phyloP scores from a whole-genome alignment of 2,329 filamentous ascomycete genomes.

The Arthrobotrys musiformis region DNA sequence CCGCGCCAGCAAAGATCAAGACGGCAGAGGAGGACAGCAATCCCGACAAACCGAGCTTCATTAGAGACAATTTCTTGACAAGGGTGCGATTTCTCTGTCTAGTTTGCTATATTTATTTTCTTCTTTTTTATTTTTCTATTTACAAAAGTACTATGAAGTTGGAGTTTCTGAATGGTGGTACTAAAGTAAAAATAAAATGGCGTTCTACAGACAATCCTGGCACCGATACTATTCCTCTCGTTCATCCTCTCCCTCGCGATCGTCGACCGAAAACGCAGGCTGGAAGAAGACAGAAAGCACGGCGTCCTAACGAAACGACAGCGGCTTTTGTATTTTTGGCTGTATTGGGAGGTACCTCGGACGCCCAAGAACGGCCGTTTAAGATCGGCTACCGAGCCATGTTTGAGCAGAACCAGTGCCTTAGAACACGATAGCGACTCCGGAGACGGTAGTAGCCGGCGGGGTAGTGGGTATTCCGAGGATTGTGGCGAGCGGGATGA shows the following conservation, averaged over 20 bases:
- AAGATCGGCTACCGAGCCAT: not conserved
- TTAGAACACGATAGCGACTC: slow-evolving; percentile 10
- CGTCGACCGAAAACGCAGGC: slow-evolving; percentile 44
- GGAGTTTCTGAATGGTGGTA: not conserved
- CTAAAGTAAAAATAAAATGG: not conserved
- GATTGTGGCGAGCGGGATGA: slow-evolving; percentile 2
- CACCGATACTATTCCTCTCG: slow-evolving; percentile 49
- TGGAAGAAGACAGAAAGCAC: slow-evolving; percentile 44
- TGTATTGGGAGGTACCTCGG: slow-evolving; percentile 37
- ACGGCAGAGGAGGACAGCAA: not conserved
- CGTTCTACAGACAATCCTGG: slow-evolving; percentile 43
- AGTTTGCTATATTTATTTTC: not conserved
- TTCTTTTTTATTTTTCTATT: not conserved
- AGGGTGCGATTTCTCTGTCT: slow-evolving; percentile 1
- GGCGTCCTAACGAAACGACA: slow-evolving; percentile 24
- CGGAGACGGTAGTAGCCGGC: slow-evolving; percentile 10
- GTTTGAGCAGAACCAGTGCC: not conserved
- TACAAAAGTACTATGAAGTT: not conserved
- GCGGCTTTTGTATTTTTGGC: slow-evolving; percentile 37
- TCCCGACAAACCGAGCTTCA: not conserved
- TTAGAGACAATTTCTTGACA: slow-evolving; percentile 34
- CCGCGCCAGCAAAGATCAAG: slow-evolving; percentile 46
- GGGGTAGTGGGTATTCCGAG: slow-evolving; percentile 36
- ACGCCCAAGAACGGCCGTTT: not conserved
- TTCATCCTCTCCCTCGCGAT: slow-evolving; percentile 54